Percentiles rank a stretch among this genome's conserved stretches.
phyloP scores from a whole-genome alignment of 106 monocot genomes.

The Acanthochlamys bracteata region DNA sequence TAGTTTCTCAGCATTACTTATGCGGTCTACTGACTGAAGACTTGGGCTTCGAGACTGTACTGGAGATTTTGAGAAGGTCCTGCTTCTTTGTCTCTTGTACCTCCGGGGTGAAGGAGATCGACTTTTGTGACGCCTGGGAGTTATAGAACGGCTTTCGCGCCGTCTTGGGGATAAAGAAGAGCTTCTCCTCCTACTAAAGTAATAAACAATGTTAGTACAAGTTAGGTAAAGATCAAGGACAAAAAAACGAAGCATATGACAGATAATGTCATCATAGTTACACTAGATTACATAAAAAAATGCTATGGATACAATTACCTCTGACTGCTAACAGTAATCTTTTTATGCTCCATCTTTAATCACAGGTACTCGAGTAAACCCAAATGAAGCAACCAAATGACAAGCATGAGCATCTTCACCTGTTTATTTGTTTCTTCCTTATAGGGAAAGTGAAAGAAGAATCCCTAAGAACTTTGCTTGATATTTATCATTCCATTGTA shows the following conservation, averaged over 20 bases:
- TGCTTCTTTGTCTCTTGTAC: constrained; percentile 43
- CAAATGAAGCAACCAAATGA: constrained; percentile 30
- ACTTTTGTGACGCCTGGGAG: constrained; percentile 55
- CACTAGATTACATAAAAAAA: constrained; percentile 1
- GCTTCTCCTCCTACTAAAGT: constrained; percentile 61
- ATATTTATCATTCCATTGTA: too few species aligned
- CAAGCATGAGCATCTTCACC: constrained; percentile 12
- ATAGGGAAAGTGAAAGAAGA: neutral
- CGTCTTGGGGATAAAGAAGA: constrained; percentile 57
- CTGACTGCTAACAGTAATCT: constrained; percentile 39
- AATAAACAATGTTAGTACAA: neutral
- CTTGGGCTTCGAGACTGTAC: constrained; percentile 38
- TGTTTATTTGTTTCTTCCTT: constrained; percentile 17
- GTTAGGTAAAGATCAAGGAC: neutral
- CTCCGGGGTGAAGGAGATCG: constrained; percentile 44
- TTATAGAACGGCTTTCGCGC: constrained; percentile 65
- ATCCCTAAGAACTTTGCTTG: neutral
- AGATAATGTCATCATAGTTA: neutral
- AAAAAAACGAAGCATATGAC: constrained; percentile 2
- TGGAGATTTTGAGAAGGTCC: constrained; percentile 36
- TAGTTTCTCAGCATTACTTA: constrained; percentile 40
- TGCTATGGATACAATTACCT: constrained; percentile 31
- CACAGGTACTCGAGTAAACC: constrained; percentile 24
- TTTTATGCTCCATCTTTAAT: constrained; percentile 52
- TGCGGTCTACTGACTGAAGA: constrained; percentile 28